Conservation (phyloP, 2,329 filamentous ascomycete species). For the Cordyceps fumosorosea region DNA sequence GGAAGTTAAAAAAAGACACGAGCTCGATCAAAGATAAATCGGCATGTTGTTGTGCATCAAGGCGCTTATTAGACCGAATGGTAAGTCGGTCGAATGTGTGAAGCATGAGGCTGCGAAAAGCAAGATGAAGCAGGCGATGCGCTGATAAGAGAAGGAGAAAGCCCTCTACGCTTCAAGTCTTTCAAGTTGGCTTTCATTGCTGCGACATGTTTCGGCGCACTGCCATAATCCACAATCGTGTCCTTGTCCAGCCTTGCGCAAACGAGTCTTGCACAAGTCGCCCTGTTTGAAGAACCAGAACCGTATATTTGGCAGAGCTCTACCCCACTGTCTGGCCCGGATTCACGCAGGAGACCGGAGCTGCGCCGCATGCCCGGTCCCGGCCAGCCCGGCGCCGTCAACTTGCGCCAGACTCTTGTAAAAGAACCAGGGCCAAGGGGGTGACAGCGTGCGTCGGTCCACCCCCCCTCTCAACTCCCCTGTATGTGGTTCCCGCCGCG, state of each 20-base stretch:
- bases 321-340: conserved; percentile 2
- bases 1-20: not conserved
- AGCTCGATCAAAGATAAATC: not conserved
- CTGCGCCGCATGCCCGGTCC: conserved; percentile 2
- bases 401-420: not conserved
- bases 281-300: not conserved
- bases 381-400: not conserved
- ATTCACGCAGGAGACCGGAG: not conserved
- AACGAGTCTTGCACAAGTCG: not conserved
- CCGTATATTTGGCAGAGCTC: not conserved
- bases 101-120: too few species aligned
- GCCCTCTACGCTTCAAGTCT: too few species aligned
- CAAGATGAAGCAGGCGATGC: too few species aligned
- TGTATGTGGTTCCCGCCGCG: not conserved
- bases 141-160: too few species aligned
- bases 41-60: too few species aligned
- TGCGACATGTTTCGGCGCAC: too few species aligned
- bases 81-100: too few species aligned
- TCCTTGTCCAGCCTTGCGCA: not conserved
- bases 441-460: not conserved
- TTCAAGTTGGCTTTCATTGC: too few species aligned
- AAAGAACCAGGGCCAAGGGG: not conserved
- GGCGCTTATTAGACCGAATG: too few species aligned
- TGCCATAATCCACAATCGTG: not conserved
- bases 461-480: not conserved